phyloP scores from a whole-genome alignment of 129 eudicot species.

The Heracleum sosnowskyi region DNA sequence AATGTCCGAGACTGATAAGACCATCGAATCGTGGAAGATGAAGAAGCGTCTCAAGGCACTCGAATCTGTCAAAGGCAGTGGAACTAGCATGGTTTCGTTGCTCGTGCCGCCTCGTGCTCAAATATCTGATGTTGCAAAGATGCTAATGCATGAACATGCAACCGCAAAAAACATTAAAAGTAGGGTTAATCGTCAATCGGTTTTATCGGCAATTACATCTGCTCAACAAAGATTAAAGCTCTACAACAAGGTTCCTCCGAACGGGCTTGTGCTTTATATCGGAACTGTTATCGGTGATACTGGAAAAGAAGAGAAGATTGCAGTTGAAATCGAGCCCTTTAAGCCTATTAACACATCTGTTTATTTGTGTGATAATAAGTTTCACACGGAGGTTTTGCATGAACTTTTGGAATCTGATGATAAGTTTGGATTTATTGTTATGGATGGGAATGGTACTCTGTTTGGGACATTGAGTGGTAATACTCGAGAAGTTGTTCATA shows the following conservation, averaged over 20 bases:
- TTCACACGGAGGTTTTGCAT: neutral
- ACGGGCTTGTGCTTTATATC: neutral
- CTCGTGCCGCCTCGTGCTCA: neutral
- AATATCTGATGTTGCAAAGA: neutral
- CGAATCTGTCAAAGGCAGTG: neutral
- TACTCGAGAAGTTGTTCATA: neutral
- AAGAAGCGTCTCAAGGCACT: neutral
- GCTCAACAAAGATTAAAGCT: neutral
- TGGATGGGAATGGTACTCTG: neutral
- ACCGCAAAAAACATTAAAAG: neutral
- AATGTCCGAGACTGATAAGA: neutral
- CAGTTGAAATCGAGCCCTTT: neutral
- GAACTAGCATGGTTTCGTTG: neutral
- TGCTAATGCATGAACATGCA: neutral
- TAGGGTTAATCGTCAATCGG: neutral
- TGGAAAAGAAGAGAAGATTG: neutral
- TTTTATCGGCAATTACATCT: neutral
- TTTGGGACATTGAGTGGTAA: neutral
- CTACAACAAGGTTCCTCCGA: neutral
- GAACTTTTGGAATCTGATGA: conserved; percentile 11
- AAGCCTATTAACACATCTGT: neutral
- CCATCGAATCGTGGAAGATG: neutral
- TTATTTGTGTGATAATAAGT: neutral
- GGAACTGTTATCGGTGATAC: neutral
- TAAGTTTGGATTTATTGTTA: neutral